Evolutionary conservation across 108 stramenopile species (phyloP).

Genomic region (Conticribra weissflogii): DNA sequence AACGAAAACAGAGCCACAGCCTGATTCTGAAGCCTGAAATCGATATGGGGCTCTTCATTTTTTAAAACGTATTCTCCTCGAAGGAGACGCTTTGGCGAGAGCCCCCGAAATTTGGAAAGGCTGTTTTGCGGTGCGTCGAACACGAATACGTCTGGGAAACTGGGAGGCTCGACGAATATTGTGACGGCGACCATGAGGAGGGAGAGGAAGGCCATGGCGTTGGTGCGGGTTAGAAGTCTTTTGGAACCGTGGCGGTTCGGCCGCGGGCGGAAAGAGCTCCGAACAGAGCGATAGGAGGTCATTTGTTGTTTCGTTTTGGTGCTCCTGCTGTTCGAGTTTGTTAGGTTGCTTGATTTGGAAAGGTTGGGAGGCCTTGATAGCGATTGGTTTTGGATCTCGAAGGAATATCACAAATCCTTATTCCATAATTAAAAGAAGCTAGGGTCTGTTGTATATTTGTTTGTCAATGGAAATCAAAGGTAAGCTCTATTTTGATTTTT

Average conservation of each 20-base stretch:
- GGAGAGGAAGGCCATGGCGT: not conserved
- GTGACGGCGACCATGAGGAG: not conserved
- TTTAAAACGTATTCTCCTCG: not conserved
- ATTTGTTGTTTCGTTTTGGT: not conserved
- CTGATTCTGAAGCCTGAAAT: not conserved
- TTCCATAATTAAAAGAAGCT: too few relatives aligned
- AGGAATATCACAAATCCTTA: too few relatives aligned
- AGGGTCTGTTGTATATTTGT: too few relatives aligned
- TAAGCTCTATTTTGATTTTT: too few relatives aligned
- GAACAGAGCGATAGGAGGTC: not conserved
- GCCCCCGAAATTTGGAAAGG: not conserved
- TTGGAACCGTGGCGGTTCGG: not conserved
- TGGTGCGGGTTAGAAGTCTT: not conserved
- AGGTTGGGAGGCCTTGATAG: too few relatives aligned
- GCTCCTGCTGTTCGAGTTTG: too few relatives aligned
- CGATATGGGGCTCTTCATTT: not conserved
- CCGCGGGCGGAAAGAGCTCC: not conserved
- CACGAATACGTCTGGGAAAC: not conserved
- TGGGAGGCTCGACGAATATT: not conserved
- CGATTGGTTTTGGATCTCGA: too few relatives aligned
- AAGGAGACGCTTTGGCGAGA: not conserved
- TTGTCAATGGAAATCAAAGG: too few relatives aligned
- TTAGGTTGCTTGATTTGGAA: too few relatives aligned
- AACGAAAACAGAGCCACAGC: slow-evolving; percentile 43
- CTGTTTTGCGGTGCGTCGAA: not conserved